phyloP scores from a whole-genome alignment of 129 eudicot genomes.

The Artemisia tridentata region DNA sequence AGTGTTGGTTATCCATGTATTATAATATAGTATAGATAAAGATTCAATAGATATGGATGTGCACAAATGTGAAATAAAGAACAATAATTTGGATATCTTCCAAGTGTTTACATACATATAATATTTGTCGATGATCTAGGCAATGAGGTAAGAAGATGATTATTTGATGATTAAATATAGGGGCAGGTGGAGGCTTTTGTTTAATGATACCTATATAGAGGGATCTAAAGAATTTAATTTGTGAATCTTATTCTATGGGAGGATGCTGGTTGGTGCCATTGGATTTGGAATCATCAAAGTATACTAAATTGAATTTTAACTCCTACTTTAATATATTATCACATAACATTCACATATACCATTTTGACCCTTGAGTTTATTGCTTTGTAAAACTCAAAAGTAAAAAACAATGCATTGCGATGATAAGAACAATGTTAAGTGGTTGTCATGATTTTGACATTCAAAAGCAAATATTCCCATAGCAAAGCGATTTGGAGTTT shows the following conservation, averaged over 20 bases:
- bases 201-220: conserved; percentile 10
- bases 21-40: no score
- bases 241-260: conserved; percentile 37
- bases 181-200: conserved; percentile 12
- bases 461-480: no score
- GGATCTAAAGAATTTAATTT: conserved; percentile 30
- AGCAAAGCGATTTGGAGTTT: no score
- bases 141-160: conserved; percentile 26
- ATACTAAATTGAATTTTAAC: conserved; percentile 5
- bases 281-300: conserved; percentile 33
- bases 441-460: no score
- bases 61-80: no score
- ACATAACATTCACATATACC: not conserved
- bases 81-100: no score
- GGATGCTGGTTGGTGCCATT: conserved; percentile 40
- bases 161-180: conserved; percentile 23
- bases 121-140: conserved; percentile 16
- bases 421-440: no score
- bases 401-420: not conserved
- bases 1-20: no score
- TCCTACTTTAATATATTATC: not conserved
- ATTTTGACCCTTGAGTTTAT: not conserved
- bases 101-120: no score
- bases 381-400: not conserved
- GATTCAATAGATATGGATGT: no score